Evolutionary conservation across 1,284 basidiomycete species (phyloP), one percentile per base, ranked within the genome.

Genomic region (Trametes sp.): DNA sequence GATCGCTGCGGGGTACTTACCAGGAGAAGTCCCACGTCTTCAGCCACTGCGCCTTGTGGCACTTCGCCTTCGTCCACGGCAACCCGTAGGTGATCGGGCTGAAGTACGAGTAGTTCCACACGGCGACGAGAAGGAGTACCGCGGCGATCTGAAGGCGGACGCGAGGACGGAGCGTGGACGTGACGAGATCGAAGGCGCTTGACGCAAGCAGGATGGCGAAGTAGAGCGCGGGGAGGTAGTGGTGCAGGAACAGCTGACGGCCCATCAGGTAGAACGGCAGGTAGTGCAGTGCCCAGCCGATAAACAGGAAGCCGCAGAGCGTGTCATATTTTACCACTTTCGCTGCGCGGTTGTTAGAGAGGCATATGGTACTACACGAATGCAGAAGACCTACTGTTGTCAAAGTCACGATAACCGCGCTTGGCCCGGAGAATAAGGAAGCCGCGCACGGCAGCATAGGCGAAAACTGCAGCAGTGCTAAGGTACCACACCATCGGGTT

Each of bases 21-120:
- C 96, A 98, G 59, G 89, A 87, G 75, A 99, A 98, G 77, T 99
- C 98, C 97, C 98, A 99, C 2, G 88, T 91, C 79, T 90, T 93
- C 58, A 96, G 72, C 94, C 94, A 96, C 73, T 89, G 89, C 6
- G 95, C 90, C 49, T 81, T 83, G 63, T 87, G 78, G 73, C 97
- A 99, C 64, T 92, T 84, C 13, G 73, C 74, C 76, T 84, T 90
- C 31, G 96, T 99, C 98, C 98, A 99, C 0, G 86, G 82, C 21
- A 78, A 85, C 0, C 94, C 98, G 75, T 99, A 99, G 0, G 87
- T 83, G 52, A 99, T 76, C 0, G 97, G 92, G 66, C 90, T 92
- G 74, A 95, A 93, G 72, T 91, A 85, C 50, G 82, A 81, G 78
- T 89, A 98, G 64, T 89, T 89, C 84, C 89, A 92, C 26, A 97